Base-by-base conservation (phyloP, 257 asterid species). In the Knoxia roxburghii region DNA sequence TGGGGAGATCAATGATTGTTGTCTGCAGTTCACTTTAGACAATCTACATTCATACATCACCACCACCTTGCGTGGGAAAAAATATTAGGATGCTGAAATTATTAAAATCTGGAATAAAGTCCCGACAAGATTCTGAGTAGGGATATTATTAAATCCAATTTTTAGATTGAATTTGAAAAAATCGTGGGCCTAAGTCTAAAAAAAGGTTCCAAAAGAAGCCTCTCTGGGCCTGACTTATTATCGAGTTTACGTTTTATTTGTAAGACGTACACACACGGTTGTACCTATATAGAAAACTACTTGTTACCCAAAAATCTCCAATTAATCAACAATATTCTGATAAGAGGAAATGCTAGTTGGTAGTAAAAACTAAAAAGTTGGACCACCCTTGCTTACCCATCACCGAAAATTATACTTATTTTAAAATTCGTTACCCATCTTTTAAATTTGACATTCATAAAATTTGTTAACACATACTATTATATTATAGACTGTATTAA, bases 51-150 rank as follows among this genome's bases (percentile, higher is more conserved):
- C 56, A 49, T n/a, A 41, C 23, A 60, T 35, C 18, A 37, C 32
- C n/a, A n/a, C n/a, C 32, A 60, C 65, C n/a, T 32, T n/a, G 64
- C 27, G 21, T 37, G 49, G 30, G 21, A 8, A 37, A 59, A 26
- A 10, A 6, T 4, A 2, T 32, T 59, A 6, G 11, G 13, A 35
- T n/a, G n/a, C n/a, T n/a, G n/a, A 17, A 46, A 46, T 46, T 46
- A 17, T 13, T 10, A 3, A 17, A 9, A 15, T 6, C 65, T 5
- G 65, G 65, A 35, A 60, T 37, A 26, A 60, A 60, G 50, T 60
- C 65, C n/a, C 65, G 65, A 60, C 65, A 60, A 2, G 65, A 60
- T 60, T 35, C 49, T 11, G 6, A 60, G 8, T 20, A 35, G 18
- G 21, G 49, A 35, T 60, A 12, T 6, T 40, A 9, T n/a, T n/a